These are phyloP conservation scores for Naganishia cerealis DNA, from an alignment of 1,284 basidiomycete species.

Conservation along the genomic window DNA sequence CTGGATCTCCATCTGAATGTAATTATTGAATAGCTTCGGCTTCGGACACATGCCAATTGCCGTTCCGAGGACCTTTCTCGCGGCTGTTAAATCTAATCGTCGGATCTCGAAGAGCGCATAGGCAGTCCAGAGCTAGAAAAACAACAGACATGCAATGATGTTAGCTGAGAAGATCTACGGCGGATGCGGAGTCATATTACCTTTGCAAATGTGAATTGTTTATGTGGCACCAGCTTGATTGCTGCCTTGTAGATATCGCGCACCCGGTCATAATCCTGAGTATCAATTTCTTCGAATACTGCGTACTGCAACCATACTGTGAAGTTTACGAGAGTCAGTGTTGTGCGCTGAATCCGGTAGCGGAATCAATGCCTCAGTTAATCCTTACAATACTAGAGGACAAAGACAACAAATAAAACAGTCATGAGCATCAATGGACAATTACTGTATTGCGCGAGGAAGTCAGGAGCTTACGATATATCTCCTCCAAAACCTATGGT, in stretches of 20 bases:
- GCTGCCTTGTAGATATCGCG: constrained; percentile 92
- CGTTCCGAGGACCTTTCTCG: constrained; percentile 84
- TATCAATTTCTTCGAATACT: constrained; percentile 93
- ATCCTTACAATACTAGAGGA: constrained; percentile 40
- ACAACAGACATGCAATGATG: not conserved
- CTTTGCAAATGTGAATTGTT: constrained; percentile 95
- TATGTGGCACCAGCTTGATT: constrained; percentile 85
- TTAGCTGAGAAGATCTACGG: not conserved
- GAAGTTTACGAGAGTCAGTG: not conserved
- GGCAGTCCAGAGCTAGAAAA: constrained; percentile 68
- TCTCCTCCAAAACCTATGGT: constrained; percentile 88
- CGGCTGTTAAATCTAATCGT: constrained; percentile 74
- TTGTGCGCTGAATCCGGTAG: not conserved
- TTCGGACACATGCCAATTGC: constrained; percentile 96
- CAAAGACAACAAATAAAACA: not conserved
- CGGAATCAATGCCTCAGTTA: not conserved
- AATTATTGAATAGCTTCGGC: constrained; percentile 86
- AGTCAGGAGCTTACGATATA: constrained; percentile 71
- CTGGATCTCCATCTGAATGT: constrained; percentile 80
- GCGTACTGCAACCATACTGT: constrained; percentile 89
- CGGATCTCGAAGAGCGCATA: constrained; percentile 92
- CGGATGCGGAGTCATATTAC: constrained; percentile 35
- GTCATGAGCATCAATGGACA: not conserved
- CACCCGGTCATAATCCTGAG: constrained; percentile 80
- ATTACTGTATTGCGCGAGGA: not conserved